Base-by-base conservation (phyloP, 768 basidiomycete genomes). In the Lenzites betulinus region DNA sequence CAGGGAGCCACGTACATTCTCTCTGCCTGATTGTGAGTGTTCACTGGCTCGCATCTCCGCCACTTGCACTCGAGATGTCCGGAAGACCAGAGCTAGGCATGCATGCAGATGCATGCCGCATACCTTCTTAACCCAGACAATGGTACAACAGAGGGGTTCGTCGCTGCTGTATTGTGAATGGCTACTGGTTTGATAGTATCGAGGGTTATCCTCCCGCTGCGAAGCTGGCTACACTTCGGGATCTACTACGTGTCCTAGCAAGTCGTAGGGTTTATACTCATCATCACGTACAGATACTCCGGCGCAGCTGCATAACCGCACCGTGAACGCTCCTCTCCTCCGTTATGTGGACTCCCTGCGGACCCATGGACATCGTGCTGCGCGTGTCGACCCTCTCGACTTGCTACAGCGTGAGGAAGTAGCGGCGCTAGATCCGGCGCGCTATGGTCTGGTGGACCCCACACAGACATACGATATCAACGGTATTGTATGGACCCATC, bases 301-400 rank as follows among this genome's bases (percentile, higher is more conserved):
- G 1, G 75, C 77, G 0, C 90, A 92, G 66, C 78, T 93, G 15
- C 70, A 78, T 52, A 91, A 91, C 72, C 82, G 94, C 9, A 79
- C 79, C 15, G 69, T 71, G 3, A 94, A 95, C 66, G 92, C 93
- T 0, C 78, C 91, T 3, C 77, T 97, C 18, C 76, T 95, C 44
- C 89, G 95, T 35, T 95, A 94, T 69, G 91, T 94, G 12, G 95
- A 96, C 70, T 88, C 90, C 1, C 81, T 96, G 66, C 83, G 93
- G n/a, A 87, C 80, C 0, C 90, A 93, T 64, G 90, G 89, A 0
- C 93, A 94, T 68, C 84, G 92, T 30, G 92, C 92, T 3, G 92
- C 93, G 0, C 80, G 83, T 43, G 90, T 96, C 42, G 94, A 97
- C 69, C 94, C 95, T 0, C 76, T 96, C 36, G 93, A 94, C 72